Conservation (phyloP, 208 protist genomes). For the Wallacemonas rigidus region DNA sequence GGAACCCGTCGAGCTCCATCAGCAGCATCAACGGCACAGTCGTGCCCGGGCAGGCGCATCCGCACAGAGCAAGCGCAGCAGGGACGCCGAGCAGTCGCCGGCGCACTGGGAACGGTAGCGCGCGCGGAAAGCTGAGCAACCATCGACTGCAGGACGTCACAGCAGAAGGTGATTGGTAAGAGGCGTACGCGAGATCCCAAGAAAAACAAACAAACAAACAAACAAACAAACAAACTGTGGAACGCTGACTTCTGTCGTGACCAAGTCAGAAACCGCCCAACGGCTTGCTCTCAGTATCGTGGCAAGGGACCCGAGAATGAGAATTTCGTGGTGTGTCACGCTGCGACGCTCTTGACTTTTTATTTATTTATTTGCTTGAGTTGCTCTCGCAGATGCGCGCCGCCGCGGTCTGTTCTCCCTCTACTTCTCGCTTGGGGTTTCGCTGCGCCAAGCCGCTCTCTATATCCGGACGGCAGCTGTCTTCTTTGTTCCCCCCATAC, state of each 20-base stretch:
- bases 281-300: no score
- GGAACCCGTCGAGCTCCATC: conserved; percentile 23
- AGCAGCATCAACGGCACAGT: conserved; percentile 26
- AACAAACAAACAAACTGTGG: not conserved
- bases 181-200: not conserved
- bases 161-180: conserved; percentile 43
- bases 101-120: conserved; percentile 28
- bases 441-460: not conserved
- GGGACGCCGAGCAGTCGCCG: conserved; percentile 1
- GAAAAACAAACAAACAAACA: not conserved
- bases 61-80: not conserved
- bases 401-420: not conserved
- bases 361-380: no score
- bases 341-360: no score
- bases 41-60: conserved; percentile 10
- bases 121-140: conserved; percentile 29
- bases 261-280: no score
- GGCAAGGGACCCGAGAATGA: no score
- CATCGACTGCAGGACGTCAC: conserved; percentile 39
- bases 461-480: no score
- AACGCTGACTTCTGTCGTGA: not conserved
- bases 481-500: no score
- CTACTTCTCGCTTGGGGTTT: not conserved
- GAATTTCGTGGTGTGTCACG: no score
- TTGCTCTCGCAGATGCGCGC: no score